Base-by-base conservation (phyloP, 1,284 basidiomycete genomes). In the Lignosus rhinocerotis region DNA sequence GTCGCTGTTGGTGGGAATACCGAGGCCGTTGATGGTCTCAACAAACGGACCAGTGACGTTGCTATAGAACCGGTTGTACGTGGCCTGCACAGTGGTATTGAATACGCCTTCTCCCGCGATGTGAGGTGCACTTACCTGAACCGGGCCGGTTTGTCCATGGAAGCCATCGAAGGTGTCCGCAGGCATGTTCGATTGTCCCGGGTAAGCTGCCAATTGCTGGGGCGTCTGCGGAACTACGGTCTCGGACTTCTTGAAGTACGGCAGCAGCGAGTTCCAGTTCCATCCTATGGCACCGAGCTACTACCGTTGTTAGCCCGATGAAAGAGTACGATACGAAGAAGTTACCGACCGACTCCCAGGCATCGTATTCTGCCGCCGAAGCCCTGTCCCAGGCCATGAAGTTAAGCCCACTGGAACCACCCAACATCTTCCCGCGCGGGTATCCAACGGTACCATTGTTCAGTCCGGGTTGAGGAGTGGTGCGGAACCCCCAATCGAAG, bases 1-100 rank as follows among this genome's bases (percentile, higher is more conserved):
- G 38, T 69, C 62, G 8, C 61, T 53, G 38, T 64, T 70, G 1
- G 64, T 64, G 6, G 42, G 53, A 9, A 67, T 59, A 10, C 67
- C 68, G n/a, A 68, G 58, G 6, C 19, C 46, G 32, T 66, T 65
- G 16, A 66, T 54, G 1, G 65, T 43, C 16, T 66, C 56, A 30
- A 68, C 65, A 21, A 59, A 59, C 16, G 61, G 62, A 6, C 52
- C 55, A 17, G 65, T 64, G 30, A 62, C 43, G 14, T 59, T 67
- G 16, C 62, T 57, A 45, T 68, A 66, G 7, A 64, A 58, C 12
- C 58, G 59, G 25, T 69, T 68, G 46, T 67, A 66, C 16, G 63
- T 61, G 4, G 60, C 31, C 63, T 64, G n/a, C 12, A 32, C n/a
- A 14, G 9, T 32, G 16, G 14, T 6, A 7, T 19, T 6, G 3